Percentiles rank a stretch among this genome's conserved stretches.
Conservation (phyloP, 495 filamentous ascomycete genomes). For the Hypoxylon trugodes region DNA sequence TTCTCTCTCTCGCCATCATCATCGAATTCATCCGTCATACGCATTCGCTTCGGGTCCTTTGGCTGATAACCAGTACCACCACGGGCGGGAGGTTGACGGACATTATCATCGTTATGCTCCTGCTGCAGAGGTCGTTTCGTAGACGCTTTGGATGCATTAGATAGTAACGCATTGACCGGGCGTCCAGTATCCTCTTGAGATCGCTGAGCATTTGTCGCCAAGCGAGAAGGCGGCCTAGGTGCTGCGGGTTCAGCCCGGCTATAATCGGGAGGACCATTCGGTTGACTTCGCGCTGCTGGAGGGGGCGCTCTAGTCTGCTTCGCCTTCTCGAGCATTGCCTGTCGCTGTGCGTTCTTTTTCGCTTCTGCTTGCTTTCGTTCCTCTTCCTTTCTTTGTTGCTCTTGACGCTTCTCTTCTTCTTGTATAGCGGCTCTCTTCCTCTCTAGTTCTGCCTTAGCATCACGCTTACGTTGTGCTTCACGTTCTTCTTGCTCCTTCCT, state of each 20-base stretch:
- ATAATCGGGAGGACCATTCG: conserved; percentile 57
- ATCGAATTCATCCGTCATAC: conserved; percentile 65
- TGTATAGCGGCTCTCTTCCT: conserved; percentile 71
- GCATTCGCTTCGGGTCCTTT: conserved; percentile 65
- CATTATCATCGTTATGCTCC: conserved; percentile 58
- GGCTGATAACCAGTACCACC: conserved; percentile 57
- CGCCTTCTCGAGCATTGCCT: conserved; percentile 75
- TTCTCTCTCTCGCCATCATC: conserved; percentile 52
- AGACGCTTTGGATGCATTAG: conserved; percentile 52
- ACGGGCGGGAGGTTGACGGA: conserved; percentile 48
- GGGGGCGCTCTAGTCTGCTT: conserved; percentile 64
- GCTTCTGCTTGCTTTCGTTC: conserved; percentile 56
- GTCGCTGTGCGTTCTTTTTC: conserved; percentile 76
- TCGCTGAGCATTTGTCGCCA: conserved; percentile 50
- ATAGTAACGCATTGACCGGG: conserved; percentile 53
- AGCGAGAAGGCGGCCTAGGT: conserved; percentile 52
- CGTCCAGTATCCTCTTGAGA: conserved; percentile 52
- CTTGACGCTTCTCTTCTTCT: conserved; percentile 63
- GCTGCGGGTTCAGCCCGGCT: conserved; percentile 43
- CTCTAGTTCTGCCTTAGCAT: conserved; percentile 79
- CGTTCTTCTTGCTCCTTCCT: conserved; percentile 84
- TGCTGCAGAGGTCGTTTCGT: conserved; percentile 61
- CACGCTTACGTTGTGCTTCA: conserved; percentile 77
- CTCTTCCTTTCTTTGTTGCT: conserved; percentile 61
- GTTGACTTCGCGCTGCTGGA: conserved; percentile 58